Evolutionary conservation across 2,329 filamentous ascomycete species (phyloP), one percentile per base, ranked within the genome.

Genomic region (Colletotrichum sidae): DNA sequence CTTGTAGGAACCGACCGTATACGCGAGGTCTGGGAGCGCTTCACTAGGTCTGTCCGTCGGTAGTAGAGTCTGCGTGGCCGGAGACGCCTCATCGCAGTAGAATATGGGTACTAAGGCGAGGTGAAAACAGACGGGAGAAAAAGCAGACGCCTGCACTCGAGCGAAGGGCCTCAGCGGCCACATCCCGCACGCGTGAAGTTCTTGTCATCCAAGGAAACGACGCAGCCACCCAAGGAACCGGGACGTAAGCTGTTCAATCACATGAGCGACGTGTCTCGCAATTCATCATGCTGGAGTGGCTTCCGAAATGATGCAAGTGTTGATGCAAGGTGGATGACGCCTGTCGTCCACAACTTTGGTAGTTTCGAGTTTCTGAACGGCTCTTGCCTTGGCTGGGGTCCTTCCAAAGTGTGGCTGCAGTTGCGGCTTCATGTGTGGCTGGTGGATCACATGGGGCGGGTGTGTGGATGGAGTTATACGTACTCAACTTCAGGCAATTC

Each of bases 21-120:
- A 6, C 35, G 12, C 44, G 45, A 38, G 35, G 49, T 46, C 51
- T 50, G 60, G 59, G 52, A 49, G 60, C 60, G n/a, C 13, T 35
- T 39, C 41, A 17, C 11, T 39, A 15, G 37, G 25, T 66, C 12
- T 53, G 17, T 15, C 41, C 39, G 46, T 41, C 38, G 38, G 42
- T 45, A 54, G 34, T n/a, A 64, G 37, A 13, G 13, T 15, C 15
- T 15, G 39, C 65, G 64, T 65, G 59, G 60, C 60, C 60, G 54
- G 54, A 59, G n/a, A 54, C 39, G 49, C 49, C 50, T 45, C 4
- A 25, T 25, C 25, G 25, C 25, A 25, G 25, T 55, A 51, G 54
- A 55, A 60, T 39, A 25, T 25, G 25, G 25, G 39, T 65, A 60
- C 64, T 50, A 37, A 46, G 49, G 55, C 13, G 39, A 51, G 39